Percentiles rank a stretch among this genome's conserved stretches.
Evolutionary conservation across 345 rosid genomes (phyloP).

Genomic region (Ailanthus altissimus): DNA sequence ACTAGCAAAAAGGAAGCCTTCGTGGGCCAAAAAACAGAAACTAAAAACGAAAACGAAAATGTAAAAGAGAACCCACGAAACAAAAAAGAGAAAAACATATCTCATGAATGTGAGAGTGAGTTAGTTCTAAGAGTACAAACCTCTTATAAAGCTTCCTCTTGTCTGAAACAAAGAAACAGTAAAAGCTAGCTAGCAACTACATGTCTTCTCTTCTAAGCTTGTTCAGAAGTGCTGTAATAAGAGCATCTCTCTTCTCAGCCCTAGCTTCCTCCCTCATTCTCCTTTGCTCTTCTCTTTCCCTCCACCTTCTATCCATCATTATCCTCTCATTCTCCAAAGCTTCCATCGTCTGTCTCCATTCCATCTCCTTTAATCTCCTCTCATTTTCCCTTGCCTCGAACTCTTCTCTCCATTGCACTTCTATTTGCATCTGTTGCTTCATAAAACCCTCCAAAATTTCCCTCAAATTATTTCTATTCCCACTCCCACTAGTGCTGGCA

Average conservation of each 20-base stretch:
- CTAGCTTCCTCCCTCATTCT: constrained; percentile 82
- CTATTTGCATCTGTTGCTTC: constrained; percentile 80
- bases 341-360: constrained; percentile 88
- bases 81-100: constrained; percentile 18
- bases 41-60: background rate
- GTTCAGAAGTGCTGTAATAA: constrained; percentile 72
- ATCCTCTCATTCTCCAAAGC: constrained; percentile 85
- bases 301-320: constrained; percentile 80
- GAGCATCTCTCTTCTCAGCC: constrained; percentile 91
- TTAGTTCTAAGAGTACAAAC: constrained; percentile 29
- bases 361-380: constrained; percentile 74
- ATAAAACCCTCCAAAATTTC: constrained; percentile 73
- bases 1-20: background rate
- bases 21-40: constrained; percentile 12
- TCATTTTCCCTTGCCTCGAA: constrained; percentile 75
- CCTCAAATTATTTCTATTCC: constrained; percentile 35
- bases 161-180: constrained; percentile 21
- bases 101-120: constrained; percentile 20
- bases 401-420: constrained; percentile 84
- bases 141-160: constrained; percentile 32
- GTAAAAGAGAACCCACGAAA: constrained; percentile 20
- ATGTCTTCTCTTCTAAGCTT: constrained; percentile 62
- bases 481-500: constrained; percentile 10
- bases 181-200: constrained; percentile 13
- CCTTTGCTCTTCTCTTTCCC: constrained; percentile 92